Percentiles rank a stretch among this genome's conserved stretches.
Conservation (phyloP, 1,139 yeast genomes). For the Diutina pseudorugosa region DNA sequence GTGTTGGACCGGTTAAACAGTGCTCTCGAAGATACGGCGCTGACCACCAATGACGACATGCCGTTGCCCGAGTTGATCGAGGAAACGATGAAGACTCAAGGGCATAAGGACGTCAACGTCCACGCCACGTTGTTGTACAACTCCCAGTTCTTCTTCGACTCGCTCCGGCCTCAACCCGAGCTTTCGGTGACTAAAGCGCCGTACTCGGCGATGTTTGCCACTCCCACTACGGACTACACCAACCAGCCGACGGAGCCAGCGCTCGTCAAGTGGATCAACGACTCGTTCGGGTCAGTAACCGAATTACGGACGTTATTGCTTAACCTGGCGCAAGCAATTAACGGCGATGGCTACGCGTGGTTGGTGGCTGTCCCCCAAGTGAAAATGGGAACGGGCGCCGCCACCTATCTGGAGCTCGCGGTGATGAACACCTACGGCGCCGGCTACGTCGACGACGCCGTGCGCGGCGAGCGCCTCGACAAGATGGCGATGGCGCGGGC, state of each 20-base stretch:
- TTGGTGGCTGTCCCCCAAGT: slow-evolving; percentile 45
- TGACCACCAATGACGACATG: slow-evolving; percentile 4
- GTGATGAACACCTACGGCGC: slow-evolving; percentile 69
- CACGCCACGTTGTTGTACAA: slow-evolving; percentile 51
- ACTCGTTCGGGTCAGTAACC: slow-evolving; percentile 53
- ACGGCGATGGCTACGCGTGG: slow-evolving; percentile 74
- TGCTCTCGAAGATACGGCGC: slow-evolving; percentile 16
- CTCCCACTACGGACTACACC: slow-evolving; percentile 21
- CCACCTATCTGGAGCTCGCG: slow-evolving; percentile 35
- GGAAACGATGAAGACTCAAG: slow-evolving; percentile 20
- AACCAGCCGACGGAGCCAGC: slow-evolving; percentile 28
- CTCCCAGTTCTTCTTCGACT: slow-evolving; percentile 45
- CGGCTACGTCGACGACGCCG: slow-evolving; percentile 49
- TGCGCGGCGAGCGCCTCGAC: slow-evolving; percentile 38
- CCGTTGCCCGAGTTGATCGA: background rate
- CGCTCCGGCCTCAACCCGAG: slow-evolving; percentile 24
- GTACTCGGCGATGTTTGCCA: slow-evolving; percentile 23
- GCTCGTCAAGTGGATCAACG: slow-evolving; percentile 32
- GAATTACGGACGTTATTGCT: slow-evolving; percentile 56
- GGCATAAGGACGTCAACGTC: slow-evolving; percentile 35
- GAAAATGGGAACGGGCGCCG: slow-evolving; percentile 18
- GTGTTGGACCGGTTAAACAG: slow-evolving; percentile 37
- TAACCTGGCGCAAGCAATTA: slow-evolving; percentile 49
- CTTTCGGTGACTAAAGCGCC: slow-evolving; percentile 13
- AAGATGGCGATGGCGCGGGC: slow-evolving; percentile 24